These are phyloP conservation scores for Phoenix dactylifera DNA, from an alignment of 176 grass and related monocot genomes.

Conservation along the genomic window DNA sequence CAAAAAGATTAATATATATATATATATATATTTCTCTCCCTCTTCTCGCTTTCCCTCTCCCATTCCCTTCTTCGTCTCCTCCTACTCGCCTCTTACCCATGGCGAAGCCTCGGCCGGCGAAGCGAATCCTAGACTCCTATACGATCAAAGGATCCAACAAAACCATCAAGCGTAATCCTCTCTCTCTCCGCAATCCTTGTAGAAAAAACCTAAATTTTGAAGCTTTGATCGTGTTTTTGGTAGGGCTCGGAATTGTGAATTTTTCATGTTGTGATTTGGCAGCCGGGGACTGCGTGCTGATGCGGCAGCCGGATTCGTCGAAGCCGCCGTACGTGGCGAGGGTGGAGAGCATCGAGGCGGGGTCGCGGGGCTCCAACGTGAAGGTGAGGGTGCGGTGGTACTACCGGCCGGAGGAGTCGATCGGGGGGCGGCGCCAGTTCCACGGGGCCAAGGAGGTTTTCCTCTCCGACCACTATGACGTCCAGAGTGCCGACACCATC, in stretches of 20 bases:
- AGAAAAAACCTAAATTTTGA: not conserved
- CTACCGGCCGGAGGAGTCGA: constrained; percentile 91
- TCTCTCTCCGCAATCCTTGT: not conserved
- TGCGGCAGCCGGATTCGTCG: constrained; percentile 53
- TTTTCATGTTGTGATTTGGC: not conserved
- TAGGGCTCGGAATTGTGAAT: not conserved
- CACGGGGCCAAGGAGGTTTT: constrained; percentile 83
- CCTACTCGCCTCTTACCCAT: constrained; percentile 23
- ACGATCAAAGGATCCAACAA: constrained; percentile 87
- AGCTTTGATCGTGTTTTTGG: not conserved
- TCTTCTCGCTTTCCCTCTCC: constrained; percentile 6
- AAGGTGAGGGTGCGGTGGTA: constrained; percentile 90
- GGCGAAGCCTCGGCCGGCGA: constrained; percentile 66
- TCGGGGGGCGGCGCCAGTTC: constrained; percentile 67
- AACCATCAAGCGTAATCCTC: constrained; percentile 64
- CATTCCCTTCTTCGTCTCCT: not conserved
- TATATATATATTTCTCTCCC: too few relatives aligned
- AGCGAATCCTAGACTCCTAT: constrained; percentile 75
- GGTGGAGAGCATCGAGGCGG: constrained; percentile 65
- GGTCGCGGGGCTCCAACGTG: constrained; percentile 58
- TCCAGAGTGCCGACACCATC: constrained; percentile 94
- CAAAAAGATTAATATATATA: too few relatives aligned
- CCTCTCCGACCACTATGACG: constrained; percentile 91
- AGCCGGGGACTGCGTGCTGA: constrained; percentile 78
- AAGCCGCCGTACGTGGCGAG: constrained; percentile 67